Percentiles rank a stretch among this genome's conserved stretches.
Evolutionary conservation across 805 yeast species (phyloP).

Genomic region (Pichia nanzhaoensis): DNA sequence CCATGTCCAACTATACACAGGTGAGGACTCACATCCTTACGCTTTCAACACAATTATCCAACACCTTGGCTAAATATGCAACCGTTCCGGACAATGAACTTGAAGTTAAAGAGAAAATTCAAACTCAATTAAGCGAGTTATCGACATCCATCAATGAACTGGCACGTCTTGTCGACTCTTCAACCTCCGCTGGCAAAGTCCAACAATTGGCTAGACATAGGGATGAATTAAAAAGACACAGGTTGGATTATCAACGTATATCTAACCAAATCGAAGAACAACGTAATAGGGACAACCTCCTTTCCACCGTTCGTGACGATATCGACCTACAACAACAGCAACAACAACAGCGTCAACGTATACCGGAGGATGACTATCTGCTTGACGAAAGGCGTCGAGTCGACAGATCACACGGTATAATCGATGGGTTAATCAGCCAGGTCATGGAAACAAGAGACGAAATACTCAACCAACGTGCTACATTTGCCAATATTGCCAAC

Average conservation of each 20-base stretch:
- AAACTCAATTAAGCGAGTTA: conserved; percentile 44
- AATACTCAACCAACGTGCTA: conserved; percentile 60
- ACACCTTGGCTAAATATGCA: conserved; percentile 46
- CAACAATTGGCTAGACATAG: conserved; percentile 81
- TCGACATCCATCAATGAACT: conserved; percentile 45
- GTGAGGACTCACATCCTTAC: conserved; percentile 61
- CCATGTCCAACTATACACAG: conserved; percentile 49
- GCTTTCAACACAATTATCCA: conserved; percentile 63
- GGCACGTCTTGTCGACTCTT: conserved; percentile 45
- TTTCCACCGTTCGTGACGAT: conserved; percentile 73
- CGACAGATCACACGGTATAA: conserved; percentile 63
- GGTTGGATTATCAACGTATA: conserved; percentile 54
- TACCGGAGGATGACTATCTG: conserved; percentile 41
- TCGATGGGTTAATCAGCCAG: conserved; percentile 74
- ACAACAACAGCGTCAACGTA: conserved; percentile 2
- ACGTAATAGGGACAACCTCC: conserved; percentile 65
- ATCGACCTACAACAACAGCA: conserved; percentile 36
- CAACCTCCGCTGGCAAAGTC: conserved; percentile 44
- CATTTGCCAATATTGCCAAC: conserved; percentile 57
- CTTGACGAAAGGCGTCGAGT: conserved; percentile 70
- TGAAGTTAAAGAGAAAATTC: conserved; percentile 40
- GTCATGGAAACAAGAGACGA: conserved; percentile 90
- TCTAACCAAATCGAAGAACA: conserved; percentile 44
- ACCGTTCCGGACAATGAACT: conserved; percentile 47
- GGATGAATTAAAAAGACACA: conserved; percentile 68